phyloP scores from a whole-genome alignment of 208 protist genomes.

The Trypanosoma scelopori region DNA sequence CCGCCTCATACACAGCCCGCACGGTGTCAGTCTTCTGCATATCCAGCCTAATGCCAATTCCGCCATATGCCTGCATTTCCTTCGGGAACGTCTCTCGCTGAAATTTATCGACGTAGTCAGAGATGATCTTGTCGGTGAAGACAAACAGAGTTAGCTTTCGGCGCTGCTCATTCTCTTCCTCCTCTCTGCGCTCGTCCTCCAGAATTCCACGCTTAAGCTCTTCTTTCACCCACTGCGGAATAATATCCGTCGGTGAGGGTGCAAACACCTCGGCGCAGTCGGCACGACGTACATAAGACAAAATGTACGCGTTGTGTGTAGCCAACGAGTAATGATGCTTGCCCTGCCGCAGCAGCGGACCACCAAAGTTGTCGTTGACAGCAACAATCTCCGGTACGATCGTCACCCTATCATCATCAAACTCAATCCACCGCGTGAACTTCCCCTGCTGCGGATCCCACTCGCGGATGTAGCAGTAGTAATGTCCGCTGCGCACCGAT shows the following conservation, averaged over 20 bases:
- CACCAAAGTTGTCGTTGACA: conserved; percentile 75
- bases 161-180: conserved; percentile 42
- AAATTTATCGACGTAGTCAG: conserved; percentile 33
- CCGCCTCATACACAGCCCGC: conserved; percentile 40
- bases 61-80: conserved; percentile 28
- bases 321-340: conserved; percentile 8
- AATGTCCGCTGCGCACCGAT: conserved; percentile 87
- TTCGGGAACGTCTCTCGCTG: conserved; percentile 54
- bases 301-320: conserved; percentile 73
- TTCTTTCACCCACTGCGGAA: conserved; percentile 60
- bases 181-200: conserved; percentile 48
- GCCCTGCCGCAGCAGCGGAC: conserved; percentile 11
- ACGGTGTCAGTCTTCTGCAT: conserved; percentile 55
- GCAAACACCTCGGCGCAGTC: conserved; percentile 59
- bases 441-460: conserved; percentile 51
- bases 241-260: conserved; percentile 56
- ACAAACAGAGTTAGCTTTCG: conserved; percentile 46
- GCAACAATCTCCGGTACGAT: conserved; percentile 59
- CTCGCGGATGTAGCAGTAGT: conserved; percentile 89
- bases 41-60: conserved; percentile 46
- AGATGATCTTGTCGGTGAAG: conserved; percentile 53
- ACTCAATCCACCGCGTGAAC: conserved; percentile 84
- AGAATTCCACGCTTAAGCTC: conserved; percentile 47
- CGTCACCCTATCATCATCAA: conserved; percentile 76
- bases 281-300: conserved; percentile 79